These are phyloP conservation scores for Colletotrichum horii DNA, from an alignment of 2,329 filamentous ascomycete species.

Conservation along the genomic window DNA sequence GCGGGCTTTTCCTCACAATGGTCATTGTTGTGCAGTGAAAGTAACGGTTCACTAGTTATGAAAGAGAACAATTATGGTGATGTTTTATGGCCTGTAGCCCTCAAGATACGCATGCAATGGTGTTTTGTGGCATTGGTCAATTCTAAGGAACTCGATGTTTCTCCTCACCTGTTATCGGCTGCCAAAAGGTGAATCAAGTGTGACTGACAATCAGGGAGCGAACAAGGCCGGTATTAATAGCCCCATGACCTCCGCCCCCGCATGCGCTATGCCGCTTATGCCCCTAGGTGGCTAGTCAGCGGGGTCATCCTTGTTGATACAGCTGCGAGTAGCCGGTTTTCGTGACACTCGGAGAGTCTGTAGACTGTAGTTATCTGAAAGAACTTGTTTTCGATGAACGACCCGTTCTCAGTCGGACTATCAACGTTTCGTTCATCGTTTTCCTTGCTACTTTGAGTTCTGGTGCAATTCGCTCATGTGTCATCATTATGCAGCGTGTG, in stretches of 20 bases:
- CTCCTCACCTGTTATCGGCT: background rate
- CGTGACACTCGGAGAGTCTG: background rate
- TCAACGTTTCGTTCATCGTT: background rate
- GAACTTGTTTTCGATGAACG: background rate
- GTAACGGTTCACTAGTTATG: rapidly evolving
- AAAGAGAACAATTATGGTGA: background rate
- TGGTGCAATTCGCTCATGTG: no score
- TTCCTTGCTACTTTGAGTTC: background rate
- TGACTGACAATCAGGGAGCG: background rate
- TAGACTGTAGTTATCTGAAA: background rate
- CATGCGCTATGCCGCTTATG: background rate
- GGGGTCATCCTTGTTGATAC: background rate
- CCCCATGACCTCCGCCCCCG: background rate
- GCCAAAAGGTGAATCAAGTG: background rate
- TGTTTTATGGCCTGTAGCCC: background rate
- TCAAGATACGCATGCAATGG: background rate
- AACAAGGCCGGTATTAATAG: background rate
- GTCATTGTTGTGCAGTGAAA: background rate
- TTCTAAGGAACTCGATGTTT: background rate
- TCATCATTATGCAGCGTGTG: background rate
- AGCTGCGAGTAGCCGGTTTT: background rate
- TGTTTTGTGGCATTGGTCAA: background rate
- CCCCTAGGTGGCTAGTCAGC: background rate
- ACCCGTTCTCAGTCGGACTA: background rate
- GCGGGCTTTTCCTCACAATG: background rate